These are phyloP conservation scores for Escallonia rubra DNA, from an alignment of 129 eudicot species.

Conservation along the genomic window DNA sequence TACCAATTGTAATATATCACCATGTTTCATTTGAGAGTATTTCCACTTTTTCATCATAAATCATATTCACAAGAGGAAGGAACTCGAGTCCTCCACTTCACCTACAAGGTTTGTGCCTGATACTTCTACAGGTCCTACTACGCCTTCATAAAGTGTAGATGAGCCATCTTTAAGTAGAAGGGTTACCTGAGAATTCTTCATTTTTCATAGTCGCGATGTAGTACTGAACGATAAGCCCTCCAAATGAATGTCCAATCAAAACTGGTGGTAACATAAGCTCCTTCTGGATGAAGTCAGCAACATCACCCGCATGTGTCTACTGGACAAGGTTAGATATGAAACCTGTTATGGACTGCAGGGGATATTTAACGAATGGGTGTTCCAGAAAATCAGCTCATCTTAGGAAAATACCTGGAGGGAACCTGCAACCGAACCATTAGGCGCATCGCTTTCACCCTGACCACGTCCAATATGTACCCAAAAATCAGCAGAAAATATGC, in stretches of 20 bases:
- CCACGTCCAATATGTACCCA: slow-evolving; percentile 2
- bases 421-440: slow-evolving; percentile 71
- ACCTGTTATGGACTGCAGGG: no score
- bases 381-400: neutral
- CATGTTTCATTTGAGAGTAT: no score
- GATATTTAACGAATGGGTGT: neutral
- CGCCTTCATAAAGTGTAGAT: neutral
- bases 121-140: neutral
- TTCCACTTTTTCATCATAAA: no score
- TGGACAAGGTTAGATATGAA: slow-evolving; percentile 14
- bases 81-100: neutral
- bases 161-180: neutral
- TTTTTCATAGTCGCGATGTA: slow-evolving; percentile 47
- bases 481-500: neutral
- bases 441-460: slow-evolving; percentile 94
- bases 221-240: slow-evolving; percentile 87
- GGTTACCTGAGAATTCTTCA: slow-evolving; percentile 24
- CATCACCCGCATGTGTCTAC: slow-evolving; percentile 80
- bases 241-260: slow-evolving; percentile 87
- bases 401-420: slow-evolving; percentile 55
- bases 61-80: no score
- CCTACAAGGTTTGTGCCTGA: neutral
- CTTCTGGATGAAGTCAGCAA: slow-evolving; percentile 65
- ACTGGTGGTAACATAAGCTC: slow-evolving; percentile 55
- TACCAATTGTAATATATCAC: no score